Conservation (phyloP, 495 filamentous ascomycete species). For the Cladorrhinum samala region DNA sequence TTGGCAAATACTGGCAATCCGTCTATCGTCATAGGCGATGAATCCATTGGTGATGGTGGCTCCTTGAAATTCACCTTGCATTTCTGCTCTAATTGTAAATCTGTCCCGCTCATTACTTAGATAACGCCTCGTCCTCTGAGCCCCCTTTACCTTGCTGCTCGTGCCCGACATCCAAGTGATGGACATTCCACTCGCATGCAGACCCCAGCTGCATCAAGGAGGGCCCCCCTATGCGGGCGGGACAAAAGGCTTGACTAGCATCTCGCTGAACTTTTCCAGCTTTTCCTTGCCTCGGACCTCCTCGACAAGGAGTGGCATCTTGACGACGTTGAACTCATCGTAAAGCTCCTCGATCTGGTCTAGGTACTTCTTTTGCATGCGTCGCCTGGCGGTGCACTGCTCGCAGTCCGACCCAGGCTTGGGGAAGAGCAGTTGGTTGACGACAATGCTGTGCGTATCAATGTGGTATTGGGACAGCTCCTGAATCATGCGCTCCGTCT, state of each 20-base stretch:
- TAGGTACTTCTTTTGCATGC: slow-evolving; percentile 99
- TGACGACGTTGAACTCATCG: slow-evolving; percentile 98
- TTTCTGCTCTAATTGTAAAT: no score
- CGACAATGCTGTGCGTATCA: slow-evolving; percentile 94
- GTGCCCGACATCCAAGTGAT: no score
- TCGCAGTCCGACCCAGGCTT: slow-evolving; percentile 80
- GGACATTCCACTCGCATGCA: no score
- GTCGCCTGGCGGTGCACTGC: slow-evolving; percentile 88
- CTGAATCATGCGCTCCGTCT: slow-evolving; percentile 99
- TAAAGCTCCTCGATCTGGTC: slow-evolving; percentile 99
- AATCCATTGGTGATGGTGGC: no score
- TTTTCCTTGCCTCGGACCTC: slow-evolving; percentile 94
- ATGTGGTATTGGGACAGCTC: slow-evolving; percentile 90
- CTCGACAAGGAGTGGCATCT: slow-evolving; percentile 91
- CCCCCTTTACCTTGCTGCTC: no score
- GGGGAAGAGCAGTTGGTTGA: slow-evolving; percentile 96
- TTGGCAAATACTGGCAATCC: no score
- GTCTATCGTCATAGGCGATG: no score
- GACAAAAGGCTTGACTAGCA: slow-evolving; percentile 80
- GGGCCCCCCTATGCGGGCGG: slow-evolving; percentile 51
- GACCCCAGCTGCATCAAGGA: no score
- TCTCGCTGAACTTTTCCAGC: slow-evolving; percentile 86
- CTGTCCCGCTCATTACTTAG: no score
- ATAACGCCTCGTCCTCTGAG: no score
- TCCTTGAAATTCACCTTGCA: no score